These are phyloP conservation scores for Daldinia sp. DNA, from an alignment of 2,329 filamentous ascomycete species.

Conservation along the genomic window DNA sequence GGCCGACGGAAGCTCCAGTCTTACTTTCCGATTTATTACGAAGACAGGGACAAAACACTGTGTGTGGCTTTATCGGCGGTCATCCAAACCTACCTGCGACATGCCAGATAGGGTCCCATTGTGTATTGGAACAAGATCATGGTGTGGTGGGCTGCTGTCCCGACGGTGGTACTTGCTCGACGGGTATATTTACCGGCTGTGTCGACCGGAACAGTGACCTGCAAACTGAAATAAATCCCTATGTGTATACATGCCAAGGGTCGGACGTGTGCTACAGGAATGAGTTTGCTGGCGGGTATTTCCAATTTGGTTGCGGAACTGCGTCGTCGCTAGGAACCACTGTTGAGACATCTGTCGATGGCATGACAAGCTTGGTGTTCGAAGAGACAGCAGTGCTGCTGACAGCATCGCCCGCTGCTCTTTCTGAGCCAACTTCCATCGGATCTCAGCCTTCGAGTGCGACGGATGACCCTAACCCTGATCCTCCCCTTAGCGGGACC, in stretches of 20 bases:
- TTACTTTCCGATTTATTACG: conserved; percentile 49
- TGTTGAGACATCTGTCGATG: conserved; percentile 57
- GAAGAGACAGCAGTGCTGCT: conserved; percentile 52
- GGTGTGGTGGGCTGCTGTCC: conserved; percentile 66
- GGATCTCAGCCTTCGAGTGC: conserved; percentile 44
- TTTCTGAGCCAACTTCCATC: conserved; percentile 54
- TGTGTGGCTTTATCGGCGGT: conserved; percentile 67
- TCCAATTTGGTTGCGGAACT: conserved; percentile 65
- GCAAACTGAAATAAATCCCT: conserved; percentile 62
- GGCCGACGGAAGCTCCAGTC: conserved; percentile 53
- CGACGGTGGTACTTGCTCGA: conserved; percentile 59
- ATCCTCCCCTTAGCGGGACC: conserved; percentile 13
- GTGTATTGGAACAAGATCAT: conserved; percentile 60
- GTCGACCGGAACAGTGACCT: conserved; percentile 60
- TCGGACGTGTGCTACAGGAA: conserved; percentile 64
- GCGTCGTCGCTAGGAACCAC: conserved; percentile 58
- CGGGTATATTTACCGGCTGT: conserved; percentile 65
- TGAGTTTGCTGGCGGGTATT: conserved; percentile 62
- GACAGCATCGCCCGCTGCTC: conserved; percentile 50
- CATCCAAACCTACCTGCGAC: conserved; percentile 62
- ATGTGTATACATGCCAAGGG: conserved; percentile 64
- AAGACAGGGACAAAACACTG: conserved; percentile 57
- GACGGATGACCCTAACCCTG: conserved; percentile 35
- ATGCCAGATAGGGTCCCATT: conserved; percentile 65
- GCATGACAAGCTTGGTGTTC: conserved; percentile 51